Conservation (phyloP, 305 asterid genomes). For the Solanum chacoense region DNA sequence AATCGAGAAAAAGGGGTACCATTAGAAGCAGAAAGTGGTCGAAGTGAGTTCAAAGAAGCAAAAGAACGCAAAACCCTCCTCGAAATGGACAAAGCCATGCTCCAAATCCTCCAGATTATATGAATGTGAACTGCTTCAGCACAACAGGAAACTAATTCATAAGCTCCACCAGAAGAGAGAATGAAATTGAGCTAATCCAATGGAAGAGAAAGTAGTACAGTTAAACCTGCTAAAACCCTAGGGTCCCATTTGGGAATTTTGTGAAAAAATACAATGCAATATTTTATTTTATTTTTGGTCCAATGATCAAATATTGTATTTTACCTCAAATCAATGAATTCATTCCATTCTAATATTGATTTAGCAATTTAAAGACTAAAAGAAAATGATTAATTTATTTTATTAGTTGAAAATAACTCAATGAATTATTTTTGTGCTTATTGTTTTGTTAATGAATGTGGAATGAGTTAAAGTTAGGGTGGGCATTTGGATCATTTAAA, state of each 20-base stretch:
- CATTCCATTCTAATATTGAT: not conserved
- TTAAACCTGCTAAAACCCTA: not conserved
- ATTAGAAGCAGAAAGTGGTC: conserved; percentile 18
- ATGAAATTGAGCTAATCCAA: not conserved
- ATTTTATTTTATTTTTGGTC: not conserved
- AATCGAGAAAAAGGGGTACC: conserved; percentile 13
- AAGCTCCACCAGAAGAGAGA: not conserved
- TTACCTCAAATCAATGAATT: not conserved
- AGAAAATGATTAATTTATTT: not conserved
- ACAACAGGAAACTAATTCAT: not conserved
- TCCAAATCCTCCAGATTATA: not conserved
- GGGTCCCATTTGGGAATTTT: not conserved
- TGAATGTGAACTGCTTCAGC: not conserved
- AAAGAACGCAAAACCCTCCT: conserved; percentile 43
- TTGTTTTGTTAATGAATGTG: not conserved
- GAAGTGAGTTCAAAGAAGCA: conserved; percentile 18
- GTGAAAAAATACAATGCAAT: not conserved
- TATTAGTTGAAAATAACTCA: not conserved
- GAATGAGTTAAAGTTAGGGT: not conserved
- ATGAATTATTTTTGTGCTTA: not conserved
- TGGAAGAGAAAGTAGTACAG: not conserved
- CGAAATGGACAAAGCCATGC: conserved; percentile 51
- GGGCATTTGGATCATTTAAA: not conserved
- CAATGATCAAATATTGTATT: not conserved
- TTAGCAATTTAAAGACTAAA: not conserved